Percentiles rank a stretch among this genome's conserved stretches.
Conservation (phyloP, 805 yeast species). For the Candida odintsovae region DNA sequence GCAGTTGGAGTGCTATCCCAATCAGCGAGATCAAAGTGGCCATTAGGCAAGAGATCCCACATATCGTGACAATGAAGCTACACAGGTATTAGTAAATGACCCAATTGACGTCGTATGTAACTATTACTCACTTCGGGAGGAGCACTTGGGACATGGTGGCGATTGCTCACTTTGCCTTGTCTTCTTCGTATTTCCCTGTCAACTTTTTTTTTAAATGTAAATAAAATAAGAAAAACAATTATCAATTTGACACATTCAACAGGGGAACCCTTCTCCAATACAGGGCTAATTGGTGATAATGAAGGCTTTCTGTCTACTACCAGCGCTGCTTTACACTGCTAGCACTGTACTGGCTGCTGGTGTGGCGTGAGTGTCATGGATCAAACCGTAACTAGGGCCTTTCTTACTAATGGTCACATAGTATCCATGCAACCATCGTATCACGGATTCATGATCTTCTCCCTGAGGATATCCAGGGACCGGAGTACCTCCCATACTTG, state of each 20-base stretch:
- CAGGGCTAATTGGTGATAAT: not conserved
- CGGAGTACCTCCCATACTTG: conserved; percentile 25
- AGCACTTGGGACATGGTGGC: not conserved
- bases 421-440: conserved; percentile 31
- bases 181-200: not conserved
- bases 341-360: not conserved
- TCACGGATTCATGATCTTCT: conserved; percentile 26
- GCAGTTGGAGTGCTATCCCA: conserved; percentile 48
- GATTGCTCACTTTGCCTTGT: not conserved
- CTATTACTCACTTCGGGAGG: not conserved
- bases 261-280: not conserved
- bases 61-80: conserved; percentile 3
- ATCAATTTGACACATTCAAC: not conserved
- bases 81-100: not conserved
- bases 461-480: conserved; percentile 27
- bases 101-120: not conserved
- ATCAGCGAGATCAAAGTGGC: conserved; percentile 36
- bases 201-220: not conserved
- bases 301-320: not conserved
- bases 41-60: conserved; percentile 7
- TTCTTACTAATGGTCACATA: conserved; percentile 1
- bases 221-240: not conserved
- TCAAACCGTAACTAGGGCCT: not conserved
- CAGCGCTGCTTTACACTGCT: not conserved
- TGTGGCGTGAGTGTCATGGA: not conserved